phyloP scores from a whole-genome alignment of 169 alveolate genomes.

The Babesia gibsoni region DNA sequence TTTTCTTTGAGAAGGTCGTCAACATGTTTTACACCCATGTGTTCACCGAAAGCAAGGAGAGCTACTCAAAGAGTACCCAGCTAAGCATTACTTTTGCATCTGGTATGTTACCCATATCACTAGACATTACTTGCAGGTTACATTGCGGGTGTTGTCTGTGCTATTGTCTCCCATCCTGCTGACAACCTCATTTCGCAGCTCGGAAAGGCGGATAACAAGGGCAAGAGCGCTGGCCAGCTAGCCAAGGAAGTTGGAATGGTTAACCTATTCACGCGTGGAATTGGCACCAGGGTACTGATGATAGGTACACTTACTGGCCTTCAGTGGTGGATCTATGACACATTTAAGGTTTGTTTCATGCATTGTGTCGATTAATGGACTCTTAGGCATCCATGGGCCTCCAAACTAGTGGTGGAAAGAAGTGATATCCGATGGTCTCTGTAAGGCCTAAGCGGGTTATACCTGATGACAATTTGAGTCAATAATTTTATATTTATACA shows the following conservation, averaged over 20 bases:
- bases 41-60: constrained; percentile 84
- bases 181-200: constrained; percentile 93
- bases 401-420: constrained; percentile 23
- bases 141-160: constrained; percentile 94
- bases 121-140: constrained; percentile 77
- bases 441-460: neutral
- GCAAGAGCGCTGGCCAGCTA: constrained; percentile 65
- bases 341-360: constrained; percentile 80
- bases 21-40: constrained; percentile 86
- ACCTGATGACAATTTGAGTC: constrained; percentile 1
- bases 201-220: constrained; percentile 83
- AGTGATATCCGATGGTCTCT: neutral
- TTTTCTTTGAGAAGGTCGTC: constrained; percentile 92
- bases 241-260: constrained; percentile 71
- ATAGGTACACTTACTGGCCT: constrained; percentile 97
- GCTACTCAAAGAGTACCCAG: constrained; percentile 86
- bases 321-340: constrained; percentile 98
- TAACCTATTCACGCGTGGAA: constrained; percentile 82
- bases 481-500: neutral
- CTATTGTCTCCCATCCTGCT: constrained; percentile 96
- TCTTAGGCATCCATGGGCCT: constrained; percentile 54
- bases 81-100: constrained; percentile 92
- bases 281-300: constrained; percentile 95
- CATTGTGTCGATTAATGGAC: neutral
- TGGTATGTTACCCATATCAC: constrained; percentile 40